Conservation (phyloP, 2,329 filamentous ascomycete genomes). For the Coniochaeta ligniaria region DNA sequence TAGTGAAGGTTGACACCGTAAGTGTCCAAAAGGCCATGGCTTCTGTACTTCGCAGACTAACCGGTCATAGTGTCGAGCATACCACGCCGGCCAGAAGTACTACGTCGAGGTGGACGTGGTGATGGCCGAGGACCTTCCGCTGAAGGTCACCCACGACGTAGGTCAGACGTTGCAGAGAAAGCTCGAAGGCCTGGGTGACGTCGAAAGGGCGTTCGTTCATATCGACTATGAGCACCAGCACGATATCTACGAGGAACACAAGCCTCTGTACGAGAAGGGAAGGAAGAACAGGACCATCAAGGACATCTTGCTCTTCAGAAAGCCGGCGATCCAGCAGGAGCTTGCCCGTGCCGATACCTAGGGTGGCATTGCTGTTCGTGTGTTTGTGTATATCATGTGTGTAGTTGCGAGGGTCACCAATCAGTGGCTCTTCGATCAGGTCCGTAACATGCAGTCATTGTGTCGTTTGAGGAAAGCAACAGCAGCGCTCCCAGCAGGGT, state of each 20-base stretch:
- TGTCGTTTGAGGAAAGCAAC: neutral
- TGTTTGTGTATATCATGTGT: neutral
- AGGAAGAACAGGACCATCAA: constrained; percentile 22
- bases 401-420: neutral
- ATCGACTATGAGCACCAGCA: constrained; percentile 37
- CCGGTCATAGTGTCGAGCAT: constrained; percentile 39
- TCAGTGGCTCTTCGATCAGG: neutral
- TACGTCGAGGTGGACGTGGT: constrained; percentile 58
- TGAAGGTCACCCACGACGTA: constrained; percentile 53
- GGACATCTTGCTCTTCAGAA: constrained; percentile 25
- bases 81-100: constrained; percentile 54
- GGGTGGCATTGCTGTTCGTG: neutral
- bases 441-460: neutral
- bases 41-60: constrained; percentile 2
- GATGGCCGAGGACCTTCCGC: constrained; percentile 46
- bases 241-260: constrained; percentile 32
- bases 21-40: constrained; percentile 4
- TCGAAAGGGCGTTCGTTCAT: constrained; percentile 38
- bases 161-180: constrained; percentile 54
- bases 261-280: constrained; percentile 30
- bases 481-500: neutral
- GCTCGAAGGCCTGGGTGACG: constrained; percentile 40
- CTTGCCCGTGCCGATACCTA: neutral
- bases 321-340: constrained; percentile 13
- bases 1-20: constrained; percentile 50